Evolutionary conservation across 768 basidiomycete species (phyloP), one percentile per base, ranked within the genome.

Genomic region (Suillus luteus): DNA sequence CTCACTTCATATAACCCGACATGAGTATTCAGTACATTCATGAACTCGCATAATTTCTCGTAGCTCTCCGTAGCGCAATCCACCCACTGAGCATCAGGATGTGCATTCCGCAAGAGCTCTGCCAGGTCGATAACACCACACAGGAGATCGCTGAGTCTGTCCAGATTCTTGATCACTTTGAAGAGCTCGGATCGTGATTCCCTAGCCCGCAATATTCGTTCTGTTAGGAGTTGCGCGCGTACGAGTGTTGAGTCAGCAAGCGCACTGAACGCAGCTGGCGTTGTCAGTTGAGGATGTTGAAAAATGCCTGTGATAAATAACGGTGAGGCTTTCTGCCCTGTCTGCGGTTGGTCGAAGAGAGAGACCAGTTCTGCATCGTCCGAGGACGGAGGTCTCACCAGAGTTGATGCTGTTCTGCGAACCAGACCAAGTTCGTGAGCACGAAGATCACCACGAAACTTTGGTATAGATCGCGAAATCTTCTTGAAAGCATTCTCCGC

Each of bases 121-220:
- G 95, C 92, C 64, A 98, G 86, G 78, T 99, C 97, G 66, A 98
- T 98, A 65, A 99, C 95, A 12, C 93, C 90, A 70, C 97, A 99
- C 2, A 99, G 80, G 76, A 96, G 83, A 80, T 99, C 96, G 73
- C 96, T 98, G 68, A 99, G 86, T 65, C 96, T 83, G 80, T 99
- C 97, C 65, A 99, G 79, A 75, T 96, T 97, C 82, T 98, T 98
- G 65, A 98, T 93, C 11, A 94, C 94, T 76, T 89, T 85, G 65
- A 88, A 80, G 55, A 96, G 81, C 75, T 96, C 95, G 59, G 81
- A 77, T 43, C 86, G 82, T 5, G 91, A 90, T 70, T 90, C 82
- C 71, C 86, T 81, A 10, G 92, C 90, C 15, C 85, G 83, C 58
- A 91, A 76, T 31, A 99, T 93, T 49, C 97, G 88, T 62, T 90